Conservation (phyloP, 2,329 filamentous ascomycete genomes). For the Penicillium freii region DNA sequence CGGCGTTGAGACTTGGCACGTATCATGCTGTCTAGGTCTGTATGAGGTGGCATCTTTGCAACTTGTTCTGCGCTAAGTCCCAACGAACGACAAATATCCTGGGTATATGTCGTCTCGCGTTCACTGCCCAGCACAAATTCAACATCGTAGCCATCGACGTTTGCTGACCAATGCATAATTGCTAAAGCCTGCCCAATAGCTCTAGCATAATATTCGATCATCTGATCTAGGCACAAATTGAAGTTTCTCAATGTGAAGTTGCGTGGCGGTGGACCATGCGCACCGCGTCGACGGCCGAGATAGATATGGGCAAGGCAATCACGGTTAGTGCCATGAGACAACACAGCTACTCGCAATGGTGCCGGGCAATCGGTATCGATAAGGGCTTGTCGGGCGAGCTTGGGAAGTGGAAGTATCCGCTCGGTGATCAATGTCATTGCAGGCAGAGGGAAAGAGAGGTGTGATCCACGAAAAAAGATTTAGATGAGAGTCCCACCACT, state of each 20-base stretch:
- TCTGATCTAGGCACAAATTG: slow-evolving; percentile 11
- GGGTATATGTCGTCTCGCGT: background rate
- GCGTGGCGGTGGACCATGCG: background rate
- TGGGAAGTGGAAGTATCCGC: slow-evolving; percentile 23
- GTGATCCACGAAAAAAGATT: background rate
- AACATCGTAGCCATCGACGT: slow-evolving; percentile 14
- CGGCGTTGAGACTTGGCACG: background rate
- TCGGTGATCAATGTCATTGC: slow-evolving; percentile 20
- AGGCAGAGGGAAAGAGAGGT: slow-evolving; percentile 9
- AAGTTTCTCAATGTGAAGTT: slow-evolving; percentile 15
- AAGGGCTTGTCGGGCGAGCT: slow-evolving; percentile 16
- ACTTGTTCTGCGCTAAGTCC: background rate
- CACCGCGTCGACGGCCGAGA: slow-evolving; percentile 8
- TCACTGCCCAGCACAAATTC: slow-evolving; percentile 16
- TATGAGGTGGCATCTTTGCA: background rate
- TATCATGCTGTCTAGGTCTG: background rate
- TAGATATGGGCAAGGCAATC: slow-evolving; percentile 18
- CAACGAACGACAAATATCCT: background rate
- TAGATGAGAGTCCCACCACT: slow-evolving; percentile 4
- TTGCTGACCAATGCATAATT: slow-evolving; percentile 11
- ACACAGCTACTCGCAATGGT: background rate
- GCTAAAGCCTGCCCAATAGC: slow-evolving; percentile 10
- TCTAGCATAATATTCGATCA: slow-evolving; percentile 4
- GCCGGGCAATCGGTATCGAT: slow-evolving; percentile 22
- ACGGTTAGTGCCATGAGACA: slow-evolving; percentile 6